These are phyloP conservation scores for Annulohypoxylon bovei DNA, from an alignment of 495 filamentous ascomycete genomes.

Conservation along the genomic window DNA sequence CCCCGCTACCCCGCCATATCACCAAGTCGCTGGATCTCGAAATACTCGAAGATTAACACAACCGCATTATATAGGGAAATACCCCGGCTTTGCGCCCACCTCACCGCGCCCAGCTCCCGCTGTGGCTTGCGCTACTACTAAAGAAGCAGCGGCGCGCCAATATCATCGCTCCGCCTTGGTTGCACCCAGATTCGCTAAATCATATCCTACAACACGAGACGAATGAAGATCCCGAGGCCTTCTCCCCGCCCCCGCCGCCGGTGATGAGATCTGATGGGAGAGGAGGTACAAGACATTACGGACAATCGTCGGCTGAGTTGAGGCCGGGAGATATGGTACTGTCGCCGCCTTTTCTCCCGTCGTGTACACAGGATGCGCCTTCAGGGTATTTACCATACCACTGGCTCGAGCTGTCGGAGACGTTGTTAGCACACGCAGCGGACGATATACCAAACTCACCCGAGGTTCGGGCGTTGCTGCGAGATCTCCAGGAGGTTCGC, in stretches of 20 bases:
- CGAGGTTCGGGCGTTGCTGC: conserved; percentile 75
- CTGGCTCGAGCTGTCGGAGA: conserved; percentile 89
- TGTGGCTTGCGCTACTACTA: conserved; percentile 97
- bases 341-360: conserved; percentile 70
- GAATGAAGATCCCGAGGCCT: conserved; percentile 67
- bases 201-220: conserved; percentile 84
- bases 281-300: conserved; percentile 46
- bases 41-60: conserved; percentile 17
- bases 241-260: conserved; percentile 77
- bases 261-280: conserved; percentile 60
- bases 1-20: conserved; percentile 39
- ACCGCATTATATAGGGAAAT: conserved; percentile 68
- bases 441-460: conserved; percentile 86
- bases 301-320: conserved; percentile 31
- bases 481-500: conserved; percentile 87
- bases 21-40: conserved; percentile 4
- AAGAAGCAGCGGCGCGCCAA: conserved; percentile 95
- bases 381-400: conserved; percentile 84
- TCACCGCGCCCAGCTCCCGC: conserved; percentile 79
- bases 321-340: conserved; percentile 45
- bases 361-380: conserved; percentile 67
- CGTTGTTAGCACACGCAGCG: conserved; percentile 81
- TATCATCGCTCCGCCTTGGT: conserved; percentile 90
- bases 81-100: conserved; percentile 81
- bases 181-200: conserved; percentile 75